Evolutionary conservation across 441 rosid genomes (phyloP).

Genomic region (Adansonia gregorii): DNA sequence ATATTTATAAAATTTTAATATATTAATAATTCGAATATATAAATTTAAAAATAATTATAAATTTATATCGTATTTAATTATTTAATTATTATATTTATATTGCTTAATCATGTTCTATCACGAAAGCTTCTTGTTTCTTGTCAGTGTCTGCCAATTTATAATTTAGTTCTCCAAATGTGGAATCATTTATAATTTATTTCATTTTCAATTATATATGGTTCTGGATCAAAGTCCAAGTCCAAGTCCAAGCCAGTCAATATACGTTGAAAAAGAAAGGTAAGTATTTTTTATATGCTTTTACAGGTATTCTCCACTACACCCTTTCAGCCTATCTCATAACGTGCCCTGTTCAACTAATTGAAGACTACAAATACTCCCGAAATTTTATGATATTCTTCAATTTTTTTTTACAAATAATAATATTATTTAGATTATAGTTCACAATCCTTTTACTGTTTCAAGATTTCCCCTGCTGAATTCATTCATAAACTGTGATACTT

Average conservation of each 20-base stretch:
- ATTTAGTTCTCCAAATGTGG: no score
- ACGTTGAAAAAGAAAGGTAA: not conserved
- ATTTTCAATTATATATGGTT: not conserved
- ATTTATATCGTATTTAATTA: no score
- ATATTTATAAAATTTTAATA: no score
- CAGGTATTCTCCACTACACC: constrained; percentile 9
- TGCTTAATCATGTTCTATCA: no score
- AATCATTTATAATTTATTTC: not conserved
- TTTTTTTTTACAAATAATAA: not conserved
- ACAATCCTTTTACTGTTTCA: not conserved
- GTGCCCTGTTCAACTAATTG: not conserved
- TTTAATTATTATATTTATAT: no score
- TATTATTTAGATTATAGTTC: not conserved
- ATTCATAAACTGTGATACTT: not conserved
- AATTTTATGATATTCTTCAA: not conserved
- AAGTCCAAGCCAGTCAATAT: not conserved
- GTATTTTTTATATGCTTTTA: not conserved
- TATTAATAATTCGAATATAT: no score
- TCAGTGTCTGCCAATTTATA: no score
- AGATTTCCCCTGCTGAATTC: not conserved
- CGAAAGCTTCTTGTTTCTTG: no score
- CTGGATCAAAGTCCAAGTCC: not conserved
- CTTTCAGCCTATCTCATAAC: constrained; percentile 1
- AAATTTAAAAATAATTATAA: no score
- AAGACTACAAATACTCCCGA: not conserved